A percentile compares a stretch with the other conserved stretches of the same genome.
These are phyloP conservation scores for Lithocarpus polystachyus DNA, from an alignment of 306 rosid species.

Conservation along the genomic window DNA sequence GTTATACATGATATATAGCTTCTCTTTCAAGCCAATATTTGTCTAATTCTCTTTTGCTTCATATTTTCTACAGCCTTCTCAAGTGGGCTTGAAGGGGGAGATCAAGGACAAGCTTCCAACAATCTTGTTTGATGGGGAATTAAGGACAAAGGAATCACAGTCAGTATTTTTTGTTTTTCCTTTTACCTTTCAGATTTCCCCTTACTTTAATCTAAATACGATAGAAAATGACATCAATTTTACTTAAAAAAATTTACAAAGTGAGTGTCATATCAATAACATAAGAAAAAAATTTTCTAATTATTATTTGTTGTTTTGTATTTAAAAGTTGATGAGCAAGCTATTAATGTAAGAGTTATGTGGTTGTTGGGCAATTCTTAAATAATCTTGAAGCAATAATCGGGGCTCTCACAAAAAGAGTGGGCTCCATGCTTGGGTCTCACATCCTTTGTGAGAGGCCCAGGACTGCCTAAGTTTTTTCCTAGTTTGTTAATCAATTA, in stretches of 20 bases:
- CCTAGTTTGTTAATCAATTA: background rate
- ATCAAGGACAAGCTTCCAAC: slow-evolving; percentile 63
- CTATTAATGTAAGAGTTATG: background rate
- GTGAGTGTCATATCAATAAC: no score
- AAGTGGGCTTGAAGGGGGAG: slow-evolving; percentile 53
- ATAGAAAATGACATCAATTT: no score
- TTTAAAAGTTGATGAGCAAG: background rate
- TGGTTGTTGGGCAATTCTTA: no score
- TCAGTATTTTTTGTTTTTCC: slow-evolving; percentile 26
- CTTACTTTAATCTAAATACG: background rate
- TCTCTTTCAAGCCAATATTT: background rate
- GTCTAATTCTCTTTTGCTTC: background rate
- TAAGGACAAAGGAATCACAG: slow-evolving; percentile 61
- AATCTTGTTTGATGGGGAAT: slow-evolving; percentile 63
- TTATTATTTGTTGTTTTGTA: no score
- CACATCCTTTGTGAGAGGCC: no score
- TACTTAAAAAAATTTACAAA: no score
- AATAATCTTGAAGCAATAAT: no score
- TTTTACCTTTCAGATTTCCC: background rate
- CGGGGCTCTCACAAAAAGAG: no score
- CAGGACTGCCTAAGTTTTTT: no score
- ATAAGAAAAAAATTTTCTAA: no score
- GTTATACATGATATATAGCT: background rate
- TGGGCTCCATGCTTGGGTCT: no score
- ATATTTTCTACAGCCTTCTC: slow-evolving; percentile 37